A percentile compares a stretch with the other conserved stretches of the same genome.
Evolutionary conservation across 2,329 filamentous ascomycete species (phyloP).

Genomic region (Acrodontium crateriforme): DNA sequence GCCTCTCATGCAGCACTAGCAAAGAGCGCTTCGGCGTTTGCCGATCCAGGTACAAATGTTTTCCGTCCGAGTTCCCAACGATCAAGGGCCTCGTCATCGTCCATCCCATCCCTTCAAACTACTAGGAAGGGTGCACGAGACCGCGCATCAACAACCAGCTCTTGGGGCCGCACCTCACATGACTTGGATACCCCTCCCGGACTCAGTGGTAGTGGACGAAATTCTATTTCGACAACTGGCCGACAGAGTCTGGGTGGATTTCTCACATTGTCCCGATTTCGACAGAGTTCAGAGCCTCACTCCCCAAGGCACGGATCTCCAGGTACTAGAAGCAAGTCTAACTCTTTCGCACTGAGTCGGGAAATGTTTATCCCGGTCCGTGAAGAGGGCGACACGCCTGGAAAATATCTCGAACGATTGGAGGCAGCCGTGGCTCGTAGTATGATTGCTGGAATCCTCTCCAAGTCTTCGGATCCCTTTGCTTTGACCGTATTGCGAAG

Average conservation of each 20-base stretch:
- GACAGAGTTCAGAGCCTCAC: constrained; percentile 65
- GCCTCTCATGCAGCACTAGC: constrained; percentile 41
- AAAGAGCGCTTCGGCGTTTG: constrained; percentile 31
- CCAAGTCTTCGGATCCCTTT: constrained; percentile 76
- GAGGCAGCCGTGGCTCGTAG: constrained; percentile 70
- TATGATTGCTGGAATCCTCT: constrained; percentile 70
- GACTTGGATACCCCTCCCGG: constrained; percentile 56
- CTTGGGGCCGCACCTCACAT: constrained; percentile 56
- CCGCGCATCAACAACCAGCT: constrained; percentile 82
- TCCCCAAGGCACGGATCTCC: constrained; percentile 58
- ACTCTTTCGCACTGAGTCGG: constrained; percentile 64
- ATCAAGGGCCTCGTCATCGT: constrained; percentile 51
- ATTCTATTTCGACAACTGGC: constrained; percentile 70
- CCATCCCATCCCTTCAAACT: constrained; percentile 45
- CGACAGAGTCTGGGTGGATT: constrained; percentile 88
- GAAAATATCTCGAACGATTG: constrained; percentile 72
- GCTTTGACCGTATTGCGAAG: constrained; percentile 72
- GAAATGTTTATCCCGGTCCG: constrained; percentile 64
- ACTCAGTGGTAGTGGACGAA: constrained; percentile 43
- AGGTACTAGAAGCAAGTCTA: constrained; percentile 62
- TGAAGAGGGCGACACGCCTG: constrained; percentile 76
- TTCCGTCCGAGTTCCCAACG: constrained; percentile 47
- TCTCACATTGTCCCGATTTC: constrained; percentile 61
- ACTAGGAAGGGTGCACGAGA: constrained; percentile 49
- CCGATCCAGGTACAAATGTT: constrained; percentile 34